These are phyloP conservation scores for Solanum etuberosum DNA, from an alignment of 257 asterid species.

Conservation along the genomic window DNA sequence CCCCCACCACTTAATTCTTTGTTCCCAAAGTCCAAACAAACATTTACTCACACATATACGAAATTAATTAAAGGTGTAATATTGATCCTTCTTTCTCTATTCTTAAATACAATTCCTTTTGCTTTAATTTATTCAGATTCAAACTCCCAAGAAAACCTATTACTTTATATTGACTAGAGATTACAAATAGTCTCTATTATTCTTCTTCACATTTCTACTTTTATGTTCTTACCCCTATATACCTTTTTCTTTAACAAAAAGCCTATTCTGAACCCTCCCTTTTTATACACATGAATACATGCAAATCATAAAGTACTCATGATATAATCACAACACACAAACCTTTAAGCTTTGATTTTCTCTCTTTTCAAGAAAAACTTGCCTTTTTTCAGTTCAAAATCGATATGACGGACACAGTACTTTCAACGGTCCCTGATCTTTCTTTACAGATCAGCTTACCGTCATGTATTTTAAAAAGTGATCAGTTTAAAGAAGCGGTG, in stretches of 20 bases:
- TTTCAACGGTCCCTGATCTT: slow-evolving; percentile 47
- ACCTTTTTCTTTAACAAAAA: slow-evolving; percentile 4
- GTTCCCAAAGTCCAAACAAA: not conserved
- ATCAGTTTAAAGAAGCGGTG: not conserved
- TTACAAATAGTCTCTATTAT: not conserved
- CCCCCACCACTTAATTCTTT: not conserved
- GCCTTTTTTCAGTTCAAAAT: slow-evolving; percentile 12
- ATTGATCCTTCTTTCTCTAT: not conserved
- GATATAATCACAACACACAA: slow-evolving; percentile 16
- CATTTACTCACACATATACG: not conserved
- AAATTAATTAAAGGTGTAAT: not conserved
- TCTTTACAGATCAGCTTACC: slow-evolving; percentile 67
- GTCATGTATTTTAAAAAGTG: not conserved
- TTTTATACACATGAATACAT: slow-evolving; percentile 8
- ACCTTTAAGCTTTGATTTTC: not conserved
- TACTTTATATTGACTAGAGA: not conserved
- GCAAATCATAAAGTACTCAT: slow-evolving; percentile 61
- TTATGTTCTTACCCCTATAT: not conserved
- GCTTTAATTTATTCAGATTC: slow-evolving; percentile 1
- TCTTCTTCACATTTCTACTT: not conserved
- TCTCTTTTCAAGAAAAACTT: slow-evolving; percentile 17
- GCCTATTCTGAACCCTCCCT: slow-evolving; percentile 13
- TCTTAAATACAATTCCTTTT: slow-evolving; percentile 14
- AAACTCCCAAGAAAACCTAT: not conserved
- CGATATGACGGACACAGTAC: slow-evolving; percentile 8